phyloP scores from a whole-genome alignment of 1,284 basidiomycete species.

The Apiotrichum gamsii region DNA sequence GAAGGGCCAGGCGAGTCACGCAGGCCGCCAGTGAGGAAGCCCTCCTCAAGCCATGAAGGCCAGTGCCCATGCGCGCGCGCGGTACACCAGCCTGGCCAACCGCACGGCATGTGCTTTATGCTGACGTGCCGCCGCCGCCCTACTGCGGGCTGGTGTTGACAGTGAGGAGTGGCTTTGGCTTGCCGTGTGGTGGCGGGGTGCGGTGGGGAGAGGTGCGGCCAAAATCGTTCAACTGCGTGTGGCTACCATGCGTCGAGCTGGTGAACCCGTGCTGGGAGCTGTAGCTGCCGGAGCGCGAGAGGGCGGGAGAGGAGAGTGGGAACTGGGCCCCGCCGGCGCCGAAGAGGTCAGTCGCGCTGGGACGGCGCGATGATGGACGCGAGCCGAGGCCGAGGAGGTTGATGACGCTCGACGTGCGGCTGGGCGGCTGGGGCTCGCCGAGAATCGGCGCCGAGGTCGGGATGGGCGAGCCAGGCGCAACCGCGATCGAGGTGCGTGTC shows the following conservation, averaged over 20 bases:
- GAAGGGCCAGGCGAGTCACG: no score
- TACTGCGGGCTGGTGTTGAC: not conserved
- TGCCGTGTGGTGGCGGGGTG: not conserved
- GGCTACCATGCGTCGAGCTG: not conserved
- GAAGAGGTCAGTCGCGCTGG: conserved; percentile 8
- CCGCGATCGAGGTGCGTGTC: conserved; percentile 34
- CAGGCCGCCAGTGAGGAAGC: no score
- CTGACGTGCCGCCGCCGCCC: no score
- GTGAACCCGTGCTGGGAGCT: not conserved
- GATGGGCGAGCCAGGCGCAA: conserved; percentile 43
- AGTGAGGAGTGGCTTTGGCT: not conserved
- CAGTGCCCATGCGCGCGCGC: no score
- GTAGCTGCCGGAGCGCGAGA: conserved; percentile 2
- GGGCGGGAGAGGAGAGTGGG: not conserved
- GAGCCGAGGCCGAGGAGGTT: conserved; percentile 28
- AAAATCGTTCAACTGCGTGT: conserved; percentile 1
- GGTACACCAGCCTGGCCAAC: no score
- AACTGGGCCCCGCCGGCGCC: not conserved
- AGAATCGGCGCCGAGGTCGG: conserved; percentile 39
- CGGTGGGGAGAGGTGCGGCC: conserved; percentile 2
- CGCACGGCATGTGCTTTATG: no score
- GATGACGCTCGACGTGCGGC: conserved; percentile 34
- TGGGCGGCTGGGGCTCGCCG: conserved; percentile 40
- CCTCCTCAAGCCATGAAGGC: no score
- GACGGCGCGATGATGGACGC: conserved; percentile 5